Evolutionary conservation across 148 eudicot species (phyloP).

Genomic region (Silene conica): DNA sequence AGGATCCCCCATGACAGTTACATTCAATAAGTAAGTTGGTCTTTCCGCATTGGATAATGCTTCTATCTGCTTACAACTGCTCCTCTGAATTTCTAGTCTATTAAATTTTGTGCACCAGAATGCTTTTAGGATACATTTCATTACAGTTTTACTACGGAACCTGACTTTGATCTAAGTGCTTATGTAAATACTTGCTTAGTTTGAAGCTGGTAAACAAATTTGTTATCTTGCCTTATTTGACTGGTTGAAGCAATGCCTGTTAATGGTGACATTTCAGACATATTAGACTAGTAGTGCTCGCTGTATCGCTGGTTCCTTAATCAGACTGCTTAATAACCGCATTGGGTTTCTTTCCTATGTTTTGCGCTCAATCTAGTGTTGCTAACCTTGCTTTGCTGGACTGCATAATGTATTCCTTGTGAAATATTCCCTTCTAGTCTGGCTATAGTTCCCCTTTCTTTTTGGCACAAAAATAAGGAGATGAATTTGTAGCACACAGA

Average conservation of each 20-base stretch:
- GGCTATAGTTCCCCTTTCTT: too few relatives aligned
- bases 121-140: neutral
- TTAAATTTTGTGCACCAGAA: neutral
- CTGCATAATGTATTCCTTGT: neutral
- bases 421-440: too few relatives aligned
- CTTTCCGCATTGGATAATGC: neutral
- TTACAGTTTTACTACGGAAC: neutral
- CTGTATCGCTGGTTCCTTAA: neutral
- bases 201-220: neutral
- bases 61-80: neutral
- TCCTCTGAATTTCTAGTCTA: too few relatives aligned
- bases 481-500: too few relatives aligned
- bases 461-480: too few relatives aligned
- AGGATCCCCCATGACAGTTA: slow-evolving; percentile 59
- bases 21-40: slow-evolving; percentile 58
- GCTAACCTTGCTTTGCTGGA: neutral
- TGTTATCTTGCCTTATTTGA: neutral
- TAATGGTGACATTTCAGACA: neutral
- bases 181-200: neutral
- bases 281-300: neutral
- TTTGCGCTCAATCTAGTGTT: too few relatives aligned
- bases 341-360: too few relatives aligned
- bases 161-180: neutral
- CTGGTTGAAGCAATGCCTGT: neutral
- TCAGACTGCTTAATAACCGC: neutral